Percentiles rank a stretch among this genome's conserved stretches.
Evolutionary conservation across 2,329 filamentous ascomycete species (phyloP).

Genomic region (Colletotrichum sp.): DNA sequence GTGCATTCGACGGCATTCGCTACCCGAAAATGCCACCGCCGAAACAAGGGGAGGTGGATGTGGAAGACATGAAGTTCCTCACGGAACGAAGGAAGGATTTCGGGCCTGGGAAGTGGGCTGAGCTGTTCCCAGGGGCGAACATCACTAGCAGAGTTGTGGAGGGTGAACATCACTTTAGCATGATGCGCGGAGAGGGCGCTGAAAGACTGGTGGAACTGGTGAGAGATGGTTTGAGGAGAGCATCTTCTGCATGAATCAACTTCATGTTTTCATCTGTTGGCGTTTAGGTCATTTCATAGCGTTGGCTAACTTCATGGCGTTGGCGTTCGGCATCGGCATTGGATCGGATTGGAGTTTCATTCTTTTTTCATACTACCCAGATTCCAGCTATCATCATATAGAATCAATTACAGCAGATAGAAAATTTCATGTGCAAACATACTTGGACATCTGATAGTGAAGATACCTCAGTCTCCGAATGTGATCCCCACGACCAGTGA

Average conservation of each 20-base stretch:
- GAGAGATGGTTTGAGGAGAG: background rate
- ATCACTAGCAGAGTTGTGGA: constrained; percentile 70
- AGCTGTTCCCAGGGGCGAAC: constrained; percentile 64
- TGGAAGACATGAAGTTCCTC: constrained; percentile 52
- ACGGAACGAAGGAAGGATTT: constrained; percentile 77
- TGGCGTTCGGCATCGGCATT: background rate
- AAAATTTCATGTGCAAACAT: background rate
- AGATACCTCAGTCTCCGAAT: background rate
- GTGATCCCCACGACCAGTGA: background rate
- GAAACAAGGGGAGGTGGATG: constrained; percentile 60
- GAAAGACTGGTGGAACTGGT: background rate
- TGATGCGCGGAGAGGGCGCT: constrained; percentile 67
- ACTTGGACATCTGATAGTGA: background rate
- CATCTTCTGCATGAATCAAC: background rate
- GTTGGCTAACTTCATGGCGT: background rate
- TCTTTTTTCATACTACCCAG: background rate
- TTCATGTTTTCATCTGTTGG: background rate
- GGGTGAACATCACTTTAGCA: constrained; percentile 74
- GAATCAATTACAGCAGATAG: background rate
- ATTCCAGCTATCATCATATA: background rate
- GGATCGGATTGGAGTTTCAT: background rate
- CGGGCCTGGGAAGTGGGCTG: constrained; percentile 70
- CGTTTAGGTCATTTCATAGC: background rate
- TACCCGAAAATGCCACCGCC: constrained; percentile 68
- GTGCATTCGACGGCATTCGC: constrained; percentile 69